Percentiles rank a stretch among this genome's conserved stretches.
phyloP scores from a whole-genome alignment of 2,329 filamentous ascomycete genomes.

The Penicillium carneum region DNA sequence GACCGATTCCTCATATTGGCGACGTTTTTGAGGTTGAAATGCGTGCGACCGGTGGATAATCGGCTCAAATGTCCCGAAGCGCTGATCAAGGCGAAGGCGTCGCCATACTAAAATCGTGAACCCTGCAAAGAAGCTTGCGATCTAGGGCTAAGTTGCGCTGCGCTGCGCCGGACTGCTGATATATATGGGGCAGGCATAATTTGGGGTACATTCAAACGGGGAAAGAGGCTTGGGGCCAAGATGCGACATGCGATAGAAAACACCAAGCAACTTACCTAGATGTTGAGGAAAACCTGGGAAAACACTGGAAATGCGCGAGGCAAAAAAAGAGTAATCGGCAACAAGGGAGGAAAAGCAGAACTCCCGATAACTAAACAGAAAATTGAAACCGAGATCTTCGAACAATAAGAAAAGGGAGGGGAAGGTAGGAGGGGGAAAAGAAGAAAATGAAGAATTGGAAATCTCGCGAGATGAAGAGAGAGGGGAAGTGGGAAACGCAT shows the following conservation, averaged over 20 bases:
- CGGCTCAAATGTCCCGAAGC: constrained; percentile 4
- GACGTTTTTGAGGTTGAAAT: not conserved
- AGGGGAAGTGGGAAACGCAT: constrained; percentile 27
- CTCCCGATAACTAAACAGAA: constrained; percentile 37
- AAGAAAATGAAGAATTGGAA: constrained; percentile 38
- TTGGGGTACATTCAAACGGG: constrained; percentile 16
- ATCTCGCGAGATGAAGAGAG: constrained; percentile 31
- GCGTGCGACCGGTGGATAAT: constrained; percentile 6
- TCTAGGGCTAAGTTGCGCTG: not conserved
- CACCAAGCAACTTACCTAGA: constrained; percentile 30
- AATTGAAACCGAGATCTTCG: constrained; percentile 37
- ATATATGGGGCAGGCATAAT: not conserved
- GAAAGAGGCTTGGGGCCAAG: constrained; percentile 26
- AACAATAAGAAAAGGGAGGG: constrained; percentile 39
- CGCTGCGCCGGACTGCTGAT: not conserved
- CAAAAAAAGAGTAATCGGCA: constrained; percentile 29
- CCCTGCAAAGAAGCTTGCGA: constrained; percentile 9
- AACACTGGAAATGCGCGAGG: constrained; percentile 33
- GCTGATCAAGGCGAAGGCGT: constrained; percentile 12
- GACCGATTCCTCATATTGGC: not conserved
- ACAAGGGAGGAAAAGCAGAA: constrained; percentile 36
- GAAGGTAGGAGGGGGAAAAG: constrained; percentile 32
- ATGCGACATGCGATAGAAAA: constrained; percentile 7
- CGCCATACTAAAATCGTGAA: constrained; percentile 1
- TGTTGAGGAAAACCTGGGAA: constrained; percentile 29